Evolutionary conservation across 768 basidiomycete genomes (phyloP), one percentile per base, ranked within the genome.

Genomic region (Baorangia bicolor): DNA sequence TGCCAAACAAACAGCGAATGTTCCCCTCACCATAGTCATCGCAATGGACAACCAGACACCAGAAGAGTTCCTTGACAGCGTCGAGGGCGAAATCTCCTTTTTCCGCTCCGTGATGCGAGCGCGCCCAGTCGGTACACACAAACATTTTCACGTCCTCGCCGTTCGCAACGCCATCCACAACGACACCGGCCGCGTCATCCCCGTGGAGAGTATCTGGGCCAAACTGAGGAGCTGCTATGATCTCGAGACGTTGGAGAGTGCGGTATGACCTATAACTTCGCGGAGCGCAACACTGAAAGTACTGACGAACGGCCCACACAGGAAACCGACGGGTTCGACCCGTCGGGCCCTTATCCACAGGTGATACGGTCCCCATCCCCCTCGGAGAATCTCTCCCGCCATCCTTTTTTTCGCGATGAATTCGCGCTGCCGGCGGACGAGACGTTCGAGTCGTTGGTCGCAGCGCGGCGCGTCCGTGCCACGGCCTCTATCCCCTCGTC

Each of bases 61-160:
- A 28, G 53, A 61, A 14, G 70, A 68, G 31, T 86, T 87, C 65
- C 82, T 94, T 38, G 80, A 86, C 66, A 84, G 82, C 8, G 81
- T 91, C 50, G 84, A 87, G 62, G 92, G 92, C 38, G 92, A 94
- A 70, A 90, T 92, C 44, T 80, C 88, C 10, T 88, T 94, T 73
- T 93, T 94, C 68, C 83, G 88, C 47, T 87, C 89, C 8, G 76
- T 92, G 49, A 90, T 89, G 81, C 85, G 85, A 42, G 82, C 90
- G 18, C 80, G 92, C 51, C 92, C 92, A 0, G 83, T 94, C 51
- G 92, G 92, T 41, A 84, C 88, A 31, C 87, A 94, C 71, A 85
- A 85, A 28, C 83, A 91, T 73, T 92, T 93, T 73, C 88, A 93
- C 66, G 76, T 89, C 68, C 76, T 94, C 53, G 80, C 83, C 55